Percentiles rank a stretch among this genome's conserved stretches.
phyloP scores from a whole-genome alignment of 106 monocot species.

The Agapanthus africanus region DNA sequence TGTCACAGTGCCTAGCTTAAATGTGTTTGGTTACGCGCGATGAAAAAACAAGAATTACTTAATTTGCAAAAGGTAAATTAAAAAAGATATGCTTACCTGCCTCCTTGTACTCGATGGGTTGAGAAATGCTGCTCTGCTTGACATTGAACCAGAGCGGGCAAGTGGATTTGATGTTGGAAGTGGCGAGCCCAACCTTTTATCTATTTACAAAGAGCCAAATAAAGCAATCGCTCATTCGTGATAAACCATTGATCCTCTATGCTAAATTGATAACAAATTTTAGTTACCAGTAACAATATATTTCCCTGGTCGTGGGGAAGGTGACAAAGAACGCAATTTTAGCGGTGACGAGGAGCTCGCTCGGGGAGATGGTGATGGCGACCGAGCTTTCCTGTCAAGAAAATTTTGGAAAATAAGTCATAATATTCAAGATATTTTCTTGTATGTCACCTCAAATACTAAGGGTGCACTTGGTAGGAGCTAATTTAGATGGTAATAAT shows the following conservation, averaged over 20 bases:
- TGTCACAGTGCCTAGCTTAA: too few relatives aligned
- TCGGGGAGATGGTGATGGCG: constrained; percentile 25
- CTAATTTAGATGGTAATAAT: too few relatives aligned
- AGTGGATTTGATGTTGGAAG: constrained; percentile 35
- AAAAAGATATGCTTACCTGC: constrained; percentile 32
- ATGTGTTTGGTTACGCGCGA: too few relatives aligned
- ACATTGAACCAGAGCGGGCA: constrained; percentile 51
- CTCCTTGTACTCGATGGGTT: constrained; percentile 34
- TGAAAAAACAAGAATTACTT: too few relatives aligned
- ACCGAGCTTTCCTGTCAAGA: constrained; percentile 40
- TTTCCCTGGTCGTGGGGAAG: constrained; percentile 32
- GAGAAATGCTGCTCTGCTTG: constrained; percentile 30
- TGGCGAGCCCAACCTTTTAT: constrained; percentile 36
- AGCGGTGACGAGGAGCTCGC: constrained; percentile 53
- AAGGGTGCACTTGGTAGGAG: too few relatives aligned
- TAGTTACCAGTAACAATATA: constrained; percentile 17
- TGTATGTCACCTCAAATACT: too few relatives aligned
- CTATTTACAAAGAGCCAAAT: constrained; percentile 26
- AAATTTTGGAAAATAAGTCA: too few relatives aligned
- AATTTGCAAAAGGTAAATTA: background rate
- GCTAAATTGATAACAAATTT: background rate
- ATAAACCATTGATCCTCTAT: too few relatives aligned
- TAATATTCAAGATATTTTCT: too few relatives aligned
- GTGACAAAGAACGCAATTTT: constrained; percentile 35
- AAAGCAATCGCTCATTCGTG: background rate